Conservation (phyloP, 208 protist species). For the Acanthamoeba rhysodes region DNA sequence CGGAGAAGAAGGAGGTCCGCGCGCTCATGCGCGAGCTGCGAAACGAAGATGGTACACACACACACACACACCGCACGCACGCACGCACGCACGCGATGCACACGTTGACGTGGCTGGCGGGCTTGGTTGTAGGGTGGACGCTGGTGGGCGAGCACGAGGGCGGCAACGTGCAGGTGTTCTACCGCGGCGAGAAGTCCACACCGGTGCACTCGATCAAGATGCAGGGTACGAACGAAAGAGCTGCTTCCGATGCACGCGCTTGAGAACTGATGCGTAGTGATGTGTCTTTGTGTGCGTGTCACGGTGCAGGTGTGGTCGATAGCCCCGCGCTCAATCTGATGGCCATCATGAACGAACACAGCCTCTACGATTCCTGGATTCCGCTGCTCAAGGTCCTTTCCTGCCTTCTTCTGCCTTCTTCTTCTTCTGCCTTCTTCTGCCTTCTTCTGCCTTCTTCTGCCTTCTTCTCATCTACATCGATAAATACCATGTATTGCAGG, state of each 20-base stretch:
- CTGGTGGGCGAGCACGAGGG: slow-evolving; percentile 39
- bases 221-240: not conserved
- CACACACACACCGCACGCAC: not conserved
- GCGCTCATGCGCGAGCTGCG: slow-evolving; percentile 38
- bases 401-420: too few species aligned
- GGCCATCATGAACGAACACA: slow-evolving; percentile 62
- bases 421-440: too few species aligned
- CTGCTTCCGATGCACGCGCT: not conserved
- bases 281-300: not conserved
- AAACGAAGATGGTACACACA: not conserved
- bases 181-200: slow-evolving; percentile 39
- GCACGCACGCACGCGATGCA: not conserved
- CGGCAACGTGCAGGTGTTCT: slow-evolving; percentile 35
- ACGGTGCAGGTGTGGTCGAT: not conserved
- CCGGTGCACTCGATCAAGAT: slow-evolving; percentile 70
- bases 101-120: not conserved
- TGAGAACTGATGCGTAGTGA: too few species aligned
- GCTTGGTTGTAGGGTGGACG: not conserved
- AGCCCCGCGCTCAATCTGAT: slow-evolving; percentile 20
- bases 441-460: too few species aligned
- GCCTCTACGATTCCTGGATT: slow-evolving; percentile 43
- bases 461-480: too few species aligned
- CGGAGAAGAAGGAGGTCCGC: slow-evolving; percentile 22
- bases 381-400: slow-evolving; percentile 9
- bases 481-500: not conserved